Evolutionary conservation across 208 protist genomes (phyloP), one percentile per base, ranked within the genome.

Genomic region (Trypanosoma vivax): DNA sequence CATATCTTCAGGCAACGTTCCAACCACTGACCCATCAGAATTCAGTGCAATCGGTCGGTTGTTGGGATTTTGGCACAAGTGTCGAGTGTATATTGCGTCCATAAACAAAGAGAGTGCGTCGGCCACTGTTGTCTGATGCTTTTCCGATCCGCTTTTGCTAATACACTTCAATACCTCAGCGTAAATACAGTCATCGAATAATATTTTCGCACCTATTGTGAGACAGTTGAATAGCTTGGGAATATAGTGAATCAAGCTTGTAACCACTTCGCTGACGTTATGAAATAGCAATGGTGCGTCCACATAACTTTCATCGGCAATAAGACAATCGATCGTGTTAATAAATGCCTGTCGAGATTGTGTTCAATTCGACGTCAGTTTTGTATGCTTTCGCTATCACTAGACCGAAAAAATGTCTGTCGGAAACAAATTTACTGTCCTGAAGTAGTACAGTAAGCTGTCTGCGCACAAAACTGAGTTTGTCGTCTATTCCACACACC

Each of bases 211-310:
- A 23, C 33, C 46, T 41, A 30, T 34, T 18, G 16, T 19, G 50
- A 46, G 30, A 40, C 2, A 65, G 50, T 10, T 40, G 19, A 53
- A 31, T 6, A 58, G 23, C 13, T 38, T 29, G 25, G 65, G 60
- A 60, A 56, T 5, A 57, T 67, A 49, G n/a, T 28, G 35, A 42
- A 77, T 52, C 14, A 88, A 47, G 35, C 78, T 81, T 16, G 51
- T 33, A 16, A 85, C 61, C 25, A 88, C 63, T 45, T 92, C 85
- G 5, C 71, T 79, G 30, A 88, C 62, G 57, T 92, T 77, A 31
- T 60, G 54, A 53, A 92, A 92, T 51, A 88, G 88, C 24, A 73
- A 75, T 21, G 85, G 85, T n/a, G 75, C 73, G 54, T 92, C 85
- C 14, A 71, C 71, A 60, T 83, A 89, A 23, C 77, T 47, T 49